Evolutionary conservation across 2,329 filamentous ascomycete genomes (phyloP).

Genomic region (Penicillium sp.): DNA sequence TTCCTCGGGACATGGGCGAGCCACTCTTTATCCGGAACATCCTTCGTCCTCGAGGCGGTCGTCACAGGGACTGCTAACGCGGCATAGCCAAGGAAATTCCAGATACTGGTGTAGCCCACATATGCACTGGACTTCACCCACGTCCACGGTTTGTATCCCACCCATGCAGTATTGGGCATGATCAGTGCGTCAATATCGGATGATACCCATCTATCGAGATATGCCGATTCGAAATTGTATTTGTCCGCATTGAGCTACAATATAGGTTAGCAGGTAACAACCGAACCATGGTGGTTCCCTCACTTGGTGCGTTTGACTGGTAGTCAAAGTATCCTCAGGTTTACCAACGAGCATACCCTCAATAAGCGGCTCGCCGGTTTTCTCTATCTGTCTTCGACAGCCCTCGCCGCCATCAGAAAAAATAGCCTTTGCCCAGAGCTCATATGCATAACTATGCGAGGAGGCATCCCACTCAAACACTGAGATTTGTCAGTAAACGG

Average conservation of each 20-base stretch:
- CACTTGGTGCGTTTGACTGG: constrained; percentile 24
- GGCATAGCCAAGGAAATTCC: constrained; percentile 31
- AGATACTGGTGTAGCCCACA: constrained; percentile 30
- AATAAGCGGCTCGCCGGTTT: constrained; percentile 28
- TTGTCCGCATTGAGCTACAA: constrained; percentile 23
- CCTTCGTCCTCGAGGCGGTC: constrained; percentile 22
- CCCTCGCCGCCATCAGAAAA: constrained; percentile 29
- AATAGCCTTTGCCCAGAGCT: constrained; percentile 28
- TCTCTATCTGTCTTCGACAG: constrained; percentile 21
- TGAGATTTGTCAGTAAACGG: not conserved
- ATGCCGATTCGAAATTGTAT: constrained; percentile 22
- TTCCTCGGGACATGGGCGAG: constrained; percentile 27
- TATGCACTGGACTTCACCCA: constrained; percentile 31
- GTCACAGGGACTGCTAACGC: constrained; percentile 28
- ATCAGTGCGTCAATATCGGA: constrained; percentile 28
- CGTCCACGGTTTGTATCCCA: constrained; percentile 25
- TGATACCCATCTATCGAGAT: constrained; percentile 26
- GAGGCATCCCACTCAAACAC: constrained; percentile 30
- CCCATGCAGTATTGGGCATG: constrained; percentile 29
- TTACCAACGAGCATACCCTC: constrained; percentile 32
- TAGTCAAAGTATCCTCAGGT: constrained; percentile 21
- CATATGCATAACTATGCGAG: constrained; percentile 23
- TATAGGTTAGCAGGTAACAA: not conserved
- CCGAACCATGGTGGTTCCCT: not conserved
- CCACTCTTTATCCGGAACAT: constrained; percentile 24